Evolutionary conservation across 345 rosid genomes (phyloP), one percentile per base, ranked within the genome.

Genomic region (Rhizophora mangle): DNA sequence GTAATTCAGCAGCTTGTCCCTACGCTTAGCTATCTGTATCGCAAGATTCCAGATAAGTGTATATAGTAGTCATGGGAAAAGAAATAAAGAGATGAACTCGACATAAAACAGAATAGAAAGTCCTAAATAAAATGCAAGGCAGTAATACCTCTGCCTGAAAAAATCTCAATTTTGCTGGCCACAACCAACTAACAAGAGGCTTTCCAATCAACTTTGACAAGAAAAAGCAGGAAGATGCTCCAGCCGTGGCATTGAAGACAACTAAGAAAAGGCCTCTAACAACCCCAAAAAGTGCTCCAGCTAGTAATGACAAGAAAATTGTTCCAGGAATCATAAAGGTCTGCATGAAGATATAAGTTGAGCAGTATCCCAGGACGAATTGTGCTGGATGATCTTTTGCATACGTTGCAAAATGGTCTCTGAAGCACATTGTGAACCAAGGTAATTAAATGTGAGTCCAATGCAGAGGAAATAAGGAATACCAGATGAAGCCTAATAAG

Each of bases 241-340:
- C 99, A 2, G 95, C 93, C 0, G 99, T 86, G 53, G 99, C 92
- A 64, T 95, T 95, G 82, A 89, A 87, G 73, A 95, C 89, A 67
- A 95, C 99, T 46, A 95, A 77, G 78, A 95, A 30, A 72, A 95
- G 85, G 65, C 97, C 99, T 83, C 90, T 86, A 43, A 90, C 62
- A 54, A 90, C 93, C 0, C 99, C 99, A 74, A 89, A 95, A 70
- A 95, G 96, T 57, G 99, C 99, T 71, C 99, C 99, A 34, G 99
- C 99, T 16, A 95, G 92, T 74, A 92, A 68, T 55, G 99, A 95
- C 99, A 95, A 89, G 83, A 95, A 95, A 84, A 95, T 89, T 22
- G 99, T 95, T 78, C 99, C 99, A 13, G 99, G 99, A 67, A 95
- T 95, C 99, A 95, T 95, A 69, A 95, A 95, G 22, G 99, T 95